phyloP scores from a whole-genome alignment of 768 basidiomycete species.

The Gautieria morchelliformis region DNA sequence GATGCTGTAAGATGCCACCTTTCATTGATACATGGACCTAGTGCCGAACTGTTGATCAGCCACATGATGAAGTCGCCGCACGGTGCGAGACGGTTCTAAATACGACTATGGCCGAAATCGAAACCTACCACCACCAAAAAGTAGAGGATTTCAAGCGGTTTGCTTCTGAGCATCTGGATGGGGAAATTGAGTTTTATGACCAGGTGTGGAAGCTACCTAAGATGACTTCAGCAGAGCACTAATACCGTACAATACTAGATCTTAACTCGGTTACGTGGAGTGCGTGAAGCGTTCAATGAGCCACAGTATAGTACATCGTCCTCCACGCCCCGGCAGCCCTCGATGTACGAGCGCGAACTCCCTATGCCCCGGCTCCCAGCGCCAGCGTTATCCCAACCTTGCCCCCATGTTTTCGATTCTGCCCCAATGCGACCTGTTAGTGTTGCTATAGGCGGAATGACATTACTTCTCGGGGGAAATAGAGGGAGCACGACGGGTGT shows the following conservation, averaged over 20 bases:
- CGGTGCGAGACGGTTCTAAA: constrained; percentile 86
- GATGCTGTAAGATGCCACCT: constrained; percentile 24
- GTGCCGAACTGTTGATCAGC: constrained; percentile 24
- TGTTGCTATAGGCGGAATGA: constrained; percentile 63
- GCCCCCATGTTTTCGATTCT: constrained; percentile 71
- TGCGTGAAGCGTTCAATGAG: constrained; percentile 44
- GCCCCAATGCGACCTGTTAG: constrained; percentile 68
- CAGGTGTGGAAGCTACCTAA: constrained; percentile 32
- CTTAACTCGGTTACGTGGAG: constrained; percentile 45
- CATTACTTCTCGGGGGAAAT: constrained; percentile 36
- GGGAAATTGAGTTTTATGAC: constrained; percentile 68
- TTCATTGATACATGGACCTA: background rate
- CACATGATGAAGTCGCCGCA: constrained; percentile 54
- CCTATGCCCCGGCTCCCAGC: constrained; percentile 38
- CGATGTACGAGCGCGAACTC: constrained; percentile 69
- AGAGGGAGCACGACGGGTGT: constrained; percentile 17
- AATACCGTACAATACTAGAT: constrained; percentile 28
- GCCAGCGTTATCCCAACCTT: constrained; percentile 57
- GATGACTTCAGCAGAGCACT: background rate
- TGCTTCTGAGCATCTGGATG: constrained; percentile 62
- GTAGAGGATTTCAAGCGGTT: constrained; percentile 54
- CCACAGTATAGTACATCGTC: constrained; percentile 40
- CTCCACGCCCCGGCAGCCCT: constrained; percentile 46
- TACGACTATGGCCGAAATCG: constrained; percentile 82
- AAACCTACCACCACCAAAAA: constrained; percentile 68